These are phyloP conservation scores for Arabidopsis hybrid DNA, from an alignment of 441 rosid species.

Conservation along the genomic window DNA sequence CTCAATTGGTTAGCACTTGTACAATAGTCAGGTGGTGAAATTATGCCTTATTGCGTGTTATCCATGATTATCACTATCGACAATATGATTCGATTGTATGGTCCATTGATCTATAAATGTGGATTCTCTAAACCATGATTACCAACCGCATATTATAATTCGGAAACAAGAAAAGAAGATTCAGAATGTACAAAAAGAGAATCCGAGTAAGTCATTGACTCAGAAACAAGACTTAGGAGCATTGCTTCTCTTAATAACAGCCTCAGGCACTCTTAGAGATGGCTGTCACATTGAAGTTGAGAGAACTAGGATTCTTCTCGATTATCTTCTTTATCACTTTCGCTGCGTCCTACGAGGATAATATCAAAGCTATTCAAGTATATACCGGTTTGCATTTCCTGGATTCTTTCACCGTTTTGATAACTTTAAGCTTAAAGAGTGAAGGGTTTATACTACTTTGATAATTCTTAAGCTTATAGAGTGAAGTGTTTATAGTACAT, in stretches of 20 bases:
- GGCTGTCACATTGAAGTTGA: constrained; percentile 82
- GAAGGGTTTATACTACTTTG: not conserved
- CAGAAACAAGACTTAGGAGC: constrained; percentile 28
- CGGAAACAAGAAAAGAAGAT: not conserved
- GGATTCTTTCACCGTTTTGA: not conserved
- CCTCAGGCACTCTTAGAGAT: constrained; percentile 59
- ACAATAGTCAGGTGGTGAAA: no score
- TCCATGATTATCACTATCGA: no score
- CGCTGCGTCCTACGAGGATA: constrained; percentile 67
- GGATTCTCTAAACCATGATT: constrained; percentile 1
- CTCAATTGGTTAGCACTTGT: no score
- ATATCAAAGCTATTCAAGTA: constrained; percentile 5
- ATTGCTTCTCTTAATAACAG: not conserved
- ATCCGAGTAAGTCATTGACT: not conserved
- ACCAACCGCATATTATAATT: no score
- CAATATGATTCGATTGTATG: no score
- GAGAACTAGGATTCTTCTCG: constrained; percentile 72
- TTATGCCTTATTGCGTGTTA: no score
- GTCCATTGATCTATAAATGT: not conserved
- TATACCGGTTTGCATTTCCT: not conserved
- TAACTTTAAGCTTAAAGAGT: not conserved
- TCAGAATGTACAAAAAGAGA: constrained; percentile 6
- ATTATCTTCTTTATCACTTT: constrained; percentile 74
- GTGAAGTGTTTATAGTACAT: constrained; percentile 52
- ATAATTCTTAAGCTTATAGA: not conserved